These are phyloP conservation scores for Pythium folliculosum DNA, from an alignment of 352 stramenopile genomes.

Conservation along the genomic window DNA sequence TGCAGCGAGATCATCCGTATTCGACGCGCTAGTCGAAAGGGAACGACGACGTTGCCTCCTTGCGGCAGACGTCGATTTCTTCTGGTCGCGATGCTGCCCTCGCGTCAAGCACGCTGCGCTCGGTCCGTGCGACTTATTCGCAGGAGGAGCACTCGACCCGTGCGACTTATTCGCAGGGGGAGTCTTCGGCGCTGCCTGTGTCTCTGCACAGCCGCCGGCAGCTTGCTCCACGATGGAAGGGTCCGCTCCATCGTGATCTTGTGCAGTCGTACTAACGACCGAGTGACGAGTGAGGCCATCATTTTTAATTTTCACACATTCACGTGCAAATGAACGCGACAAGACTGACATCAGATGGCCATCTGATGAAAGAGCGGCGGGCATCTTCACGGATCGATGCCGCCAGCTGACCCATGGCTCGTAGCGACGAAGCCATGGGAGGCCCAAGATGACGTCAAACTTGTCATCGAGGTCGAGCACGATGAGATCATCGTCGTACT, in stretches of 20 bases:
- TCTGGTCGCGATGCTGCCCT: slow-evolving; percentile 7
- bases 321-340: slow-evolving; percentile 2
- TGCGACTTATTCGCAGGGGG: slow-evolving; percentile 7
- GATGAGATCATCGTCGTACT: slow-evolving; percentile 8
- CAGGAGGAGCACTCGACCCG: slow-evolving; percentile 3
- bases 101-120: neutral
- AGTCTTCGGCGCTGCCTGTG: slow-evolving; percentile 10
- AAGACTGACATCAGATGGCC: slow-evolving; percentile 14
- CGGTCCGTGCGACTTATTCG: slow-evolving; percentile 5
- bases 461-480: slow-evolving; percentile 16
- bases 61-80: slow-evolving; percentile 13
- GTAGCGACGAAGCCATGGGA: slow-evolving; percentile 3
- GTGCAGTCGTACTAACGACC: slow-evolving; percentile 16
- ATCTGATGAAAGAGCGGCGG: slow-evolving; percentile 11
- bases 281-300: slow-evolving; percentile 8
- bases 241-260: neutral
- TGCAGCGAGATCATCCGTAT: slow-evolving; percentile 10
- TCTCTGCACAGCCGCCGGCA: slow-evolving; percentile 7
- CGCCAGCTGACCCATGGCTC: slow-evolving; percentile 10
- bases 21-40: slow-evolving; percentile 8
- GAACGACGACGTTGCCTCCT: slow-evolving; percentile 7
- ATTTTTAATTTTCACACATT: slow-evolving; percentile 1
- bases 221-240: neutral
- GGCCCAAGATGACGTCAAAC: slow-evolving; percentile 12
- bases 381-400: slow-evolving; percentile 10